phyloP scores from a whole-genome alignment of 495 filamentous ascomycete genomes.

The Achaetomiella virescens region DNA sequence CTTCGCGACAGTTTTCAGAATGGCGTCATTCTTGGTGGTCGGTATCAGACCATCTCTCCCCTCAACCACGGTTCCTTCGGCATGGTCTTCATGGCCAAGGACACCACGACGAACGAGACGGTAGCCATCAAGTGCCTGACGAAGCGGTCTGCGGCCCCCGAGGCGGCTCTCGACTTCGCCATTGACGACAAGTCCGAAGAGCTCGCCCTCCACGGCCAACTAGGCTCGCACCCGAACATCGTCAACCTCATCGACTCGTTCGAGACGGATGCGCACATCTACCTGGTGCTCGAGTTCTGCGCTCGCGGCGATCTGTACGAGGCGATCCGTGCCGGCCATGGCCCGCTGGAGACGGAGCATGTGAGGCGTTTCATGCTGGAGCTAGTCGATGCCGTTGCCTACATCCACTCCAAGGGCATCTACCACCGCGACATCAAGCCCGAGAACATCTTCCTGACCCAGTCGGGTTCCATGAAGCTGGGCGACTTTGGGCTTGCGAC shows the following conservation, averaged over 20 bases:
- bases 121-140: slow-evolving; percentile 94
- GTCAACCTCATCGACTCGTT: slow-evolving; percentile 90
- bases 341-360: slow-evolving; percentile 89
- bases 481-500: slow-evolving; percentile 95
- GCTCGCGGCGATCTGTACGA: slow-evolving; percentile 96
- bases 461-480: slow-evolving; percentile 85
- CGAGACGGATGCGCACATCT: slow-evolving; percentile 82
- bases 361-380: slow-evolving; percentile 96
- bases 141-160: slow-evolving; percentile 58
- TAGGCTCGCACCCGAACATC: slow-evolving; percentile 80
- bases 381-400: slow-evolving; percentile 80
- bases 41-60: slow-evolving; percentile 83
- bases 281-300: slow-evolving; percentile 93
- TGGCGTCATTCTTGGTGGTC: slow-evolving; percentile 71
- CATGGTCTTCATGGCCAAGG: slow-evolving; percentile 90
- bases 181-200: slow-evolving; percentile 85
- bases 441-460: slow-evolving; percentile 93
- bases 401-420: slow-evolving; percentile 83
- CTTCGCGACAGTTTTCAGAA: slow-evolving; percentile 66
- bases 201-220: slow-evolving; percentile 68
- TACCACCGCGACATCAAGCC: slow-evolving; percentile 99
- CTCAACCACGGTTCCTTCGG: slow-evolving; percentile 98
- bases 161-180: slow-evolving; percentile 49
- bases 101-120: slow-evolving; percentile 62
- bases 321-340: slow-evolving; percentile 80